Evolutionary conservation across 495 filamentous ascomycete genomes (phyloP), one percentile per base, ranked within the genome.

Genomic region (Trichocladium antarcticum): DNA sequence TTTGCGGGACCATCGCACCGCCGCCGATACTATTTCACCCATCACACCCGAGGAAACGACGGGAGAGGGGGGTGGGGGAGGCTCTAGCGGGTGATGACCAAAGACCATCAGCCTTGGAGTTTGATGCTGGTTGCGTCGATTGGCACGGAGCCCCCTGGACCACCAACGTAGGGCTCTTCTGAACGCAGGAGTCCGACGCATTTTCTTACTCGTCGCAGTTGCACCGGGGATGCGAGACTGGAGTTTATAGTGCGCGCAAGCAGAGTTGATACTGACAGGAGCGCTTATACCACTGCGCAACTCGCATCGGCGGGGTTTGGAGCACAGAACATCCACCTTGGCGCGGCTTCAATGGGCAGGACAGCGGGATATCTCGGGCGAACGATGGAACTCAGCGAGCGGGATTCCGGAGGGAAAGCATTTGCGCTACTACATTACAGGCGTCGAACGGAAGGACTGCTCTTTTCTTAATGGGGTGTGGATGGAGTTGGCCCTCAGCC

Each of bases 211-310:
- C 3, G 31, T 37, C 42, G 16, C 20, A 17, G 7, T 42, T 36
- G 22, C 12, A 40, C 28, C 5, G 36, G 37, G 38, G 12, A 8
- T 36, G 21, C 39, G 41, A 39, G 47, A 28, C 29, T 49, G 39
- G 47, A 10, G 38, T 38, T 48, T 37, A 15, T 38, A 11, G 20
- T 35, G 37, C 19, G 31, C 31, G 39, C 31, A 17, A 20, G 6
- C 37, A 24, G 42, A 19, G 42, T 42, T 42, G 46, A 49, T 43
- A 29, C 29, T 17, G 29, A 28, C 19, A 21, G 31, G 42, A 37
- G 31, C 38, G 38, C 20, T 49, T 27, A 49, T 43, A 49, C 47
- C 47, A 49, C 47, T 41, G 29, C 37, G 47, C 39, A 39, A 41
- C 47, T 49, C 39, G 21, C 35, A 42, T 37, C 20, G 8, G 14